Conservation (phyloP, 1,139 yeast genomes). For the Candida mesenterica region DNA sequence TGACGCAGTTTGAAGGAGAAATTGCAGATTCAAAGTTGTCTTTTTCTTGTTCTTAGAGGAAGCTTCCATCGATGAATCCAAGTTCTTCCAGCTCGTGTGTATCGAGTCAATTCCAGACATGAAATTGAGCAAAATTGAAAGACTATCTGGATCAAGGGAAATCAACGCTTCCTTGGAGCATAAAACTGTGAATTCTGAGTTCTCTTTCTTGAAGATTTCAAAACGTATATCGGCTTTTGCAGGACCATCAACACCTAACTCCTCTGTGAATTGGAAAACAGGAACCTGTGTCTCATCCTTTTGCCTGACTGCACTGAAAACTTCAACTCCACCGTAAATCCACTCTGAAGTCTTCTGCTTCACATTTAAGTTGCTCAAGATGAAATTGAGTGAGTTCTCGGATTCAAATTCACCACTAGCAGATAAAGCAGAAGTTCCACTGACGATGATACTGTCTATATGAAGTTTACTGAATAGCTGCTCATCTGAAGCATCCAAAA, state of each 20-base stretch:
- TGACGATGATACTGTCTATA: conserved; percentile 33
- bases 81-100: conserved; percentile 5
- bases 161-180: conserved; percentile 43
- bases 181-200: conserved; percentile 40
- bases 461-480: conserved; percentile 33
- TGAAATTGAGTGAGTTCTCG: conserved; percentile 27
- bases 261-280: neutral
- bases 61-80: conserved; percentile 9
- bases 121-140: conserved; percentile 18
- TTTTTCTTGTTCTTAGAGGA: neutral
- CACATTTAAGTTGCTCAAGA: conserved; percentile 29
- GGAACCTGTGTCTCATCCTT: neutral
- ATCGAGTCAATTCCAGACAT: conserved; percentile 10
- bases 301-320: conserved; percentile 22
- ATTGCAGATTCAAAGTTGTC: conserved; percentile 6
- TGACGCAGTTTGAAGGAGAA: conserved; percentile 35
- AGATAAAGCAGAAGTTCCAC: conserved; percentile 46
- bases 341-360: conserved; percentile 43
- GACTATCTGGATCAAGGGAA: conserved; percentile 26
- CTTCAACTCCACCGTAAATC: conserved; percentile 48
- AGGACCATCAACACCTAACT: neutral
- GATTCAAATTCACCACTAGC: conserved; percentile 39
- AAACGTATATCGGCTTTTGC: conserved; percentile 51
- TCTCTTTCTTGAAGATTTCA: conserved; percentile 42
- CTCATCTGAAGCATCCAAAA: conserved; percentile 11